Evolutionary conservation across 1,284 basidiomycete genomes (phyloP).

Genomic region (Malassezia arunalokei): DNA sequence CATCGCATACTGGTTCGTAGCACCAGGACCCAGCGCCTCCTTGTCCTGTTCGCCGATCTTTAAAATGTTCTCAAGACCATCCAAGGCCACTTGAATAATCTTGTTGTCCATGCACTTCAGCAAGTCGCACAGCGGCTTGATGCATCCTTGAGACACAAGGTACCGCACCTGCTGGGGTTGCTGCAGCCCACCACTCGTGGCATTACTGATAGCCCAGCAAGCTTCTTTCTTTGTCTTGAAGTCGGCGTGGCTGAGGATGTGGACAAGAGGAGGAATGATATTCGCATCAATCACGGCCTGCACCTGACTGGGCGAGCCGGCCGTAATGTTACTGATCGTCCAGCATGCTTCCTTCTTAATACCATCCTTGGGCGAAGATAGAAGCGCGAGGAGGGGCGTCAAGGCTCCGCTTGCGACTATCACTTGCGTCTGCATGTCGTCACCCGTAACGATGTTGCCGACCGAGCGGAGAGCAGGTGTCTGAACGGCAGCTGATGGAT

Average conservation of each 20-base stretch:
- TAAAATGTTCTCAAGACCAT: slow-evolving; percentile 95
- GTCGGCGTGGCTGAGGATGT: slow-evolving; percentile 92
- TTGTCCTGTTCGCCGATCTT: slow-evolving; percentile 97
- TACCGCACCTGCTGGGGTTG: slow-evolving; percentile 96
- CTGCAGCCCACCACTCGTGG: slow-evolving; percentile 91
- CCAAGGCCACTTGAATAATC: slow-evolving; percentile 93
- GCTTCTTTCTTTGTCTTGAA: slow-evolving; percentile 99
- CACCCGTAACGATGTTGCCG: slow-evolving; percentile 96
- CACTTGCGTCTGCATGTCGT: slow-evolving; percentile 96
- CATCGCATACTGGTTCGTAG: slow-evolving; percentile 80
- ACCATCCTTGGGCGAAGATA: slow-evolving; percentile 91
- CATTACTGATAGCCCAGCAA: slow-evolving; percentile 99
- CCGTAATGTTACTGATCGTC: slow-evolving; percentile 99
- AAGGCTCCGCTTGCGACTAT: slow-evolving; percentile 93
- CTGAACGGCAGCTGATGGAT: slow-evolving; percentile 93
- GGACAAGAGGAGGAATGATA: slow-evolving; percentile 94
- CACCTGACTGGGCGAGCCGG: slow-evolving; percentile 89
- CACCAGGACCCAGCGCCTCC: slow-evolving; percentile 66
- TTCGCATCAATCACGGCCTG: slow-evolving; percentile 62
- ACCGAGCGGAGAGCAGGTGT: slow-evolving; percentile 94
- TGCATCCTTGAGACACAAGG: slow-evolving; percentile 91
- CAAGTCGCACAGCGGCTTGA: slow-evolving; percentile 94
- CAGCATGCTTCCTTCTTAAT: slow-evolving; percentile 92
- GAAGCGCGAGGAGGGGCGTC: slow-evolving; percentile 74
- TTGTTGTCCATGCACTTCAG: slow-evolving; percentile 99